Evolutionary conservation across 495 filamentous ascomycete genomes (phyloP).

Genomic region (Aspergillus cavernicola): DNA sequence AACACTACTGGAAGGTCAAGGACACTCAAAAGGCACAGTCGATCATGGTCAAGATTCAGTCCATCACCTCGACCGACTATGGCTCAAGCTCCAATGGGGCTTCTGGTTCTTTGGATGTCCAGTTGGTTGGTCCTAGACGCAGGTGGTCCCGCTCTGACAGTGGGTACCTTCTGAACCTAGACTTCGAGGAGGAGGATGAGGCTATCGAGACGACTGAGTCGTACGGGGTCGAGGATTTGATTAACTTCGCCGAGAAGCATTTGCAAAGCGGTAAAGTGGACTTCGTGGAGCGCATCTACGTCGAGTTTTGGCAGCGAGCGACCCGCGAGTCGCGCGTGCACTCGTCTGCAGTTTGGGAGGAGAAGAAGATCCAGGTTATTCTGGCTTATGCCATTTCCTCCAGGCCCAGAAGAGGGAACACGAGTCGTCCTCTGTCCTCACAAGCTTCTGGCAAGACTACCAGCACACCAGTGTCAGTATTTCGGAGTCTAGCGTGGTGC

Average conservation of each 20-base stretch:
- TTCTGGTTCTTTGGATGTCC: slow-evolving; percentile 9
- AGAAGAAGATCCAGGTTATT: slow-evolving; percentile 31
- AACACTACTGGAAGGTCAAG: slow-evolving; percentile 30
- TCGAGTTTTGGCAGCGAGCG: slow-evolving; percentile 38
- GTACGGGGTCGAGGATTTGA: slow-evolving; percentile 12
- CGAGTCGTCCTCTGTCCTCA: slow-evolving; percentile 35
- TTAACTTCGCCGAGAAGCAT: slow-evolving; percentile 22
- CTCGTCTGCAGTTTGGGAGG: slow-evolving; percentile 29
- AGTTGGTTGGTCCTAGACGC: slow-evolving; percentile 6
- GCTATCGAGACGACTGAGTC: slow-evolving; percentile 11
- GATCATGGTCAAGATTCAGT: slow-evolving; percentile 7
- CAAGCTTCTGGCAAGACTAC: slow-evolving; percentile 38
- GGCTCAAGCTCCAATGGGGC: background rate
- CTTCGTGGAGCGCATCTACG: slow-evolving; percentile 32
- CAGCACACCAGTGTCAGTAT: slow-evolving; percentile 23
- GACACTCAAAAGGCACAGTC: slow-evolving; percentile 19
- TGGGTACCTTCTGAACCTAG: slow-evolving; percentile 17
- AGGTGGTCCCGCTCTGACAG: slow-evolving; percentile 5
- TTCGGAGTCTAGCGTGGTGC: slow-evolving; percentile 25
- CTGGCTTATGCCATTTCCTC: slow-evolving; percentile 34
- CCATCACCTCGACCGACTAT: slow-evolving; percentile 13
- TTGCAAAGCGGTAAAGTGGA: slow-evolving; percentile 20
- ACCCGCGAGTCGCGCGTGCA: slow-evolving; percentile 28
- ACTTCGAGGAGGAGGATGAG: slow-evolving; percentile 19
- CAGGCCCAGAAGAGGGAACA: slow-evolving; percentile 29